Base-by-base conservation (phyloP, 2,329 filamentous ascomycete species). In the Sporothrix pallida region DNA sequence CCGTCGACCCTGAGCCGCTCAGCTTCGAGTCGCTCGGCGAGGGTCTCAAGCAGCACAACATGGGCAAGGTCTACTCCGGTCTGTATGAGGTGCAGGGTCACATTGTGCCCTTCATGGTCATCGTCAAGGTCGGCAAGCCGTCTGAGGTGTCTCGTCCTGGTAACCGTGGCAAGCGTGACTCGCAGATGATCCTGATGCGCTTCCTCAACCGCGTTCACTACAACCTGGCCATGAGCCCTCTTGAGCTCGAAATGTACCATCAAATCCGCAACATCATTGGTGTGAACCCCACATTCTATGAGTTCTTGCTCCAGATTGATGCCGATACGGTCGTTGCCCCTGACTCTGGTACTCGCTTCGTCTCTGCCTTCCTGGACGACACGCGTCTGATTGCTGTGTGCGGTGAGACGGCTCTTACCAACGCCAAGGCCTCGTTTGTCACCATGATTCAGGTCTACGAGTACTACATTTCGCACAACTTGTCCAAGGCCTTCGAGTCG, bases 401-500 rank as follows among this genome's bases (percentile, higher is more conserved):
- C 80, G 96, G 96, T 83, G 96, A 99, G 83, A 99, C 96, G 0
- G 92, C 92, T 17, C 87, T 99, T 67, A 95, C 92, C 76, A 99
- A 99, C 80, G 93, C 94, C 75, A 98, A 98, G 82, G 88, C 92
- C 7, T 98, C 95, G 0, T 94, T 97, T 80, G 90, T 97, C 77
- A 99, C 96, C 70, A 98, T 98, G 95, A 99, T 99, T 81, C 96
- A 99, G 82, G 96, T 99, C 77, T 99, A 99, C 84, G 96, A 99
- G 83, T 99, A 99, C 86, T 99, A 95, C 82, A 99, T 99, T 80
- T 98, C 96, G 46, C 96, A 99, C 87, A 93, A 99, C 83, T 85
- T 99, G 81, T 87, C 96, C 72, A 99, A 99, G 85, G 94, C 96
- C 75, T 99, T 99, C 80, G 96, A 99, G 82, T 98, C 94, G 75